phyloP scores from a whole-genome alignment of 257 asterid species.

The Haberlea rhodopensis region DNA sequence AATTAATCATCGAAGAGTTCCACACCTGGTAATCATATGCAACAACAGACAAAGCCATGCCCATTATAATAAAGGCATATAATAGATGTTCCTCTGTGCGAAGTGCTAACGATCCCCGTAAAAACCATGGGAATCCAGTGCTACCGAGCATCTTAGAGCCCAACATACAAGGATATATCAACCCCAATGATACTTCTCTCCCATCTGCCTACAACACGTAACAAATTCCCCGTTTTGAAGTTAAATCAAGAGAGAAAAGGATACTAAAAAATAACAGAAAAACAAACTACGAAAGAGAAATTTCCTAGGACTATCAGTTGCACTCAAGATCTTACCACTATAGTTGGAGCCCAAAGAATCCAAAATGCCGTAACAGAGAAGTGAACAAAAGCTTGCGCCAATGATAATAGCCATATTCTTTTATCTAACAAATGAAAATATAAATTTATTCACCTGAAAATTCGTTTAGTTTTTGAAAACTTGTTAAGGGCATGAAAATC shows the following conservation, averaged over 20 bases:
- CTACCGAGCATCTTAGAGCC: constrained; percentile 97
- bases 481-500: constrained; percentile 6
- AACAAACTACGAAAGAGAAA: neutral
- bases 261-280: neutral
- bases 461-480: constrained; percentile 6
- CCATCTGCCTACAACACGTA: constrained; percentile 83
- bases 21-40: constrained; percentile 94
- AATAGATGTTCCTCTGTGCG: constrained; percentile 70
- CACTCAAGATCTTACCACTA: constrained; percentile 49
- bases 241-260: neutral
- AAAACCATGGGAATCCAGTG: constrained; percentile 77
- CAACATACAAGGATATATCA: constrained; percentile 84
- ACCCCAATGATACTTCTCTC: constrained; percentile 70
- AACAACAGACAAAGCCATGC: constrained; percentile 50
- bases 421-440: constrained; percentile 49
- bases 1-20: constrained; percentile 19
- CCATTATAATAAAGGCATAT: constrained; percentile 58
- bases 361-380: constrained; percentile 72
- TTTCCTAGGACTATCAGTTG: constrained; percentile 7
- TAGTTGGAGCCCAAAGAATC: constrained; percentile 88
- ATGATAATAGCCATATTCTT: constrained; percentile 74
- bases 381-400: constrained; percentile 67
- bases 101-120: constrained; percentile 53
- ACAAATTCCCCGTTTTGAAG: constrained; percentile 18
- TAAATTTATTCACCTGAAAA: constrained; percentile 2